Evolutionary conservation across 139 green algal species (phyloP), one percentile per base, ranked within the genome.

Genomic region (Chlorella sp.): DNA sequence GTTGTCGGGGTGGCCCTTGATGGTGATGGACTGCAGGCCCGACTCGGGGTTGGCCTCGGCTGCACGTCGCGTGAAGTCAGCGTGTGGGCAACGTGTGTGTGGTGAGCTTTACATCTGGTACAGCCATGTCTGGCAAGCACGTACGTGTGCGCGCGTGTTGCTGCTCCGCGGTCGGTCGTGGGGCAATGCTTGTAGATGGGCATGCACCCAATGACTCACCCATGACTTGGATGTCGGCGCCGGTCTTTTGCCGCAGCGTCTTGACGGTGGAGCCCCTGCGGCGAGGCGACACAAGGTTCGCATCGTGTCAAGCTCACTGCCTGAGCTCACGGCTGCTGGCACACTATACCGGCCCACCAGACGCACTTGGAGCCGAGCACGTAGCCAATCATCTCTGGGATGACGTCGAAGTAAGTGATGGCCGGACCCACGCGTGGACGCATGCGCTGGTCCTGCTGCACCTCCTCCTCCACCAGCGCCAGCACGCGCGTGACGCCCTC

Each of bases 361-460:
- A 64, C 59, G 17, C 59, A 70, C 64, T 27, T 72, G 27, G 67
- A 63, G 5, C 67, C 67, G 6, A 72, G 42, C 5, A 72, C 67
- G 30, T 72, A 72, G 67, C 67, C 67, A 6, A 72, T 34, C 67
- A 72, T 72, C 67, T 72, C 67, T 49, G 67, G 67, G 27, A 72
- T 10, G 4, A 72, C 49, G 34, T 72, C 67, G 6, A 72, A 49
- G 67, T 50, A 72, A 2, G 67, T 63, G 27, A 64, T 24, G 14
- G 67, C 42, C 2, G 67, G 64, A 30, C 32, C 22, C 55, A 64
- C 24, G 14, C 55, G 20, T 10, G 55, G 55, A 10, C 17, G 65
- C 23, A 71, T 60, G 29, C 14, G 42, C 42, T 36, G 29, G 67
- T 26, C 35, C 42, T 42, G 29, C 1, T 72, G 17, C 42, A 30